These are phyloP conservation scores for Graphilbum sp. DNA, from an alignment of 2,329 filamentous ascomycete genomes.

Conservation along the genomic window DNA sequence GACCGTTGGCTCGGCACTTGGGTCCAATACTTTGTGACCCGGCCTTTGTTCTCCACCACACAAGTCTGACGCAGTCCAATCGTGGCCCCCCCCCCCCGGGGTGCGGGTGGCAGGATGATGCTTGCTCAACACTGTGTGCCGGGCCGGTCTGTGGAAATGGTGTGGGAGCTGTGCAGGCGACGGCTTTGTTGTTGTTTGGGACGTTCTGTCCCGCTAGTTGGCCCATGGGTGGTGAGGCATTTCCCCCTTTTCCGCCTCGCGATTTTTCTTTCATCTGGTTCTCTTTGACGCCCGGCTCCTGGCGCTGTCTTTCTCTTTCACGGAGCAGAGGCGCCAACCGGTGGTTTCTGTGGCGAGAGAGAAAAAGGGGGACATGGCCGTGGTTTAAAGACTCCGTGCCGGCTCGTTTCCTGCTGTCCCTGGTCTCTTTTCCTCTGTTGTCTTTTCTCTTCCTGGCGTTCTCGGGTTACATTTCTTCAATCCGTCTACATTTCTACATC, in stretches of 20 bases:
- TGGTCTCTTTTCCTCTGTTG: no score
- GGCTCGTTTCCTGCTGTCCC: no score
- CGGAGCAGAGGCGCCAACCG: neutral
- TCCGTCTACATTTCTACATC: no score
- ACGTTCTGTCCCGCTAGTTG: neutral
- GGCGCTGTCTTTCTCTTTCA: neutral
- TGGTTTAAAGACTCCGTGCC: no score
- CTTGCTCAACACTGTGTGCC: neutral
- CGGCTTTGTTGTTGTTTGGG: neutral
- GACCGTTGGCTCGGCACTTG: slow-evolving; percentile 8
- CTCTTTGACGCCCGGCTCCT: neutral
- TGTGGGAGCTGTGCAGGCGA: neutral
- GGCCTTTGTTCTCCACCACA: slow-evolving; percentile 8
- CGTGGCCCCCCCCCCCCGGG: no score
- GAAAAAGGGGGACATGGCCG: neutral
- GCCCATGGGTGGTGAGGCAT: neutral
- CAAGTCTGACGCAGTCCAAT: neutral
- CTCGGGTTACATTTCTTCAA: no score
- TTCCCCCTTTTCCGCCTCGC: neutral
- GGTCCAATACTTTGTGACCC: neutral
- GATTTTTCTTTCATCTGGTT: neutral
- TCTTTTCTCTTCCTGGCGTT: no score
- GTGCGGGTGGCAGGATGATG: slow-evolving; percentile 2
- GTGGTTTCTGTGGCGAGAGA: neutral
- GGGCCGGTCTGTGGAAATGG: neutral